Evolutionary conservation across 768 basidiomycete species (phyloP).

Genomic region (Suillus bovinus): DNA sequence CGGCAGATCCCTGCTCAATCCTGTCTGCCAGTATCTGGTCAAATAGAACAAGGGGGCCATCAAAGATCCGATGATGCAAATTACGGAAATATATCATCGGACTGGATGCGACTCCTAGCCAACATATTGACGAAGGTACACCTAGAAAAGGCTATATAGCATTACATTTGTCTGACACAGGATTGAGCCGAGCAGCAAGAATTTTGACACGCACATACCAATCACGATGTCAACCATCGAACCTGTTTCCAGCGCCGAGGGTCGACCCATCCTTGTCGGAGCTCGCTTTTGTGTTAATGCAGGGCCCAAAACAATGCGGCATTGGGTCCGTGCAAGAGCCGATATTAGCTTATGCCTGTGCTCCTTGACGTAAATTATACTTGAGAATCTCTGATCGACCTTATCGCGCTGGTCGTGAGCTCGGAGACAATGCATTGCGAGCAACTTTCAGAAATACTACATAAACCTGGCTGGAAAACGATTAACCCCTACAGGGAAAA

Average conservation of each 20-base stretch:
- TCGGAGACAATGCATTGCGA: background rate
- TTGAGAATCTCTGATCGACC: slow-evolving; percentile 45
- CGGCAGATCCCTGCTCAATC: slow-evolving; percentile 20
- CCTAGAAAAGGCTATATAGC: slow-evolving; percentile 21
- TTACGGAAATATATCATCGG: slow-evolving; percentile 34
- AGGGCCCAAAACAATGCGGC: slow-evolving; percentile 26
- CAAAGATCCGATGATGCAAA: slow-evolving; percentile 35
- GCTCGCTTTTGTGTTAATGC: slow-evolving; percentile 18
- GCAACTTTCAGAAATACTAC: slow-evolving; percentile 38
- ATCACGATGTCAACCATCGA: slow-evolving; percentile 7
- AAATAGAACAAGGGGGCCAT: slow-evolving; percentile 35
- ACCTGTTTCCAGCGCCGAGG: slow-evolving; percentile 7
- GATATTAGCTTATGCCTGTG: slow-evolving; percentile 3
- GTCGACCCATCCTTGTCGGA: slow-evolving; percentile 10
- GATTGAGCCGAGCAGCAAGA: background rate
- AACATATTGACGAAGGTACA: slow-evolving; percentile 38
- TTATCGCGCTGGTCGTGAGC: slow-evolving; percentile 23
- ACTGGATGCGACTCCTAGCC: slow-evolving; percentile 4
- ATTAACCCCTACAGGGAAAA: background rate
- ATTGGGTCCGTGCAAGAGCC: slow-evolving; percentile 12
- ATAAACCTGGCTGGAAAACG: slow-evolving; percentile 40
- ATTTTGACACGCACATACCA: slow-evolving; percentile 38
- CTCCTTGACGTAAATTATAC: slow-evolving; percentile 35
- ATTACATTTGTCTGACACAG: background rate
- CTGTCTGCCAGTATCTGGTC: no score